Percentiles rank a stretch among this genome's conserved stretches.
phyloP scores from a whole-genome alignment of 2,329 filamentous ascomycete species.

The Beauveria scarabaeidicola region DNA sequence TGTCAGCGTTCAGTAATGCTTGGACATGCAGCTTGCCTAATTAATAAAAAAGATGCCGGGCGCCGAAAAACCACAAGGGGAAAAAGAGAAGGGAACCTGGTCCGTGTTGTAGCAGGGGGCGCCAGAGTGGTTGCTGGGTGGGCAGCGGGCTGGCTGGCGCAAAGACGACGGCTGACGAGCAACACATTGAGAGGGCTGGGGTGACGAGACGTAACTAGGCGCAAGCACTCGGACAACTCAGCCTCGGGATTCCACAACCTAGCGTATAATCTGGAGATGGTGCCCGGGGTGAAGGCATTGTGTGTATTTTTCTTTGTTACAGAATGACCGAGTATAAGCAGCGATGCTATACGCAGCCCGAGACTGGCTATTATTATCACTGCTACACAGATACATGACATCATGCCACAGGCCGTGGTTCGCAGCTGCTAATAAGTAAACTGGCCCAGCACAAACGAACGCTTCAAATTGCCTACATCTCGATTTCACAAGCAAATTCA shows the following conservation, averaged over 20 bases:
- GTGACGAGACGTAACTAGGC: not conserved
- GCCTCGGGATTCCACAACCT: not conserved
- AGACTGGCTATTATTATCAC: not conserved
- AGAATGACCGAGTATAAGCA: not conserved
- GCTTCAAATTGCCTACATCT: not conserved
- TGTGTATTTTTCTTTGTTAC: not conserved
- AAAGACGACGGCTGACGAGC: slow-evolving; percentile 7
- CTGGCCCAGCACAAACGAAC: not conserved
- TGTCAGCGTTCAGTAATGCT: not conserved
- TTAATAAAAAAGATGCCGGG: not conserved
- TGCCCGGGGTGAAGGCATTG: not conserved
- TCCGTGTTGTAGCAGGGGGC: not conserved
- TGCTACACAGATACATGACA: not conserved
- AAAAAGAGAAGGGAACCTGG: not conserved
- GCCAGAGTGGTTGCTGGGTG: slow-evolving; percentile 1
- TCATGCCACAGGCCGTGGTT: not conserved
- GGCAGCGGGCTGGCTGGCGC: not conserved
- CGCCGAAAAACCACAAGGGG: not conserved
- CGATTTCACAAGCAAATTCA: not conserved
- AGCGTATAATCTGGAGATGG: not conserved
- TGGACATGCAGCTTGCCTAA: not conserved
- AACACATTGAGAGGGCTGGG: slow-evolving; percentile 6
- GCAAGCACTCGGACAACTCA: not conserved
- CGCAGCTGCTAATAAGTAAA: not conserved
- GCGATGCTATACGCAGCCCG: not conserved